phyloP scores from a whole-genome alignment of 1,284 basidiomycete species.

The Sanguinoderma infundibulare region DNA sequence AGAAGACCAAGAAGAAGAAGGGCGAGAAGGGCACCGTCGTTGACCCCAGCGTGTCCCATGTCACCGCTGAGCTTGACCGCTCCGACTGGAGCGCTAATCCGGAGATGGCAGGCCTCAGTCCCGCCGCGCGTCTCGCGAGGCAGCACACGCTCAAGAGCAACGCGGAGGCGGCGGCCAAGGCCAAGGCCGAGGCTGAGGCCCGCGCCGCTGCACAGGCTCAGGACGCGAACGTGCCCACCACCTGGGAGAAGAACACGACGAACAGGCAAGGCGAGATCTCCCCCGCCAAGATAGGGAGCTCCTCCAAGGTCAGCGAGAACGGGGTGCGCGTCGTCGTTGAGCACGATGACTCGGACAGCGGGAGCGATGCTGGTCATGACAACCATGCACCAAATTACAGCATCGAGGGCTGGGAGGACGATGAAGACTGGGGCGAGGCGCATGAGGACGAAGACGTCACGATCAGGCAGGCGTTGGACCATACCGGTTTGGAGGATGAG shows the following conservation, averaged over 20 bases:
- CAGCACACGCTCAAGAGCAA: constrained; percentile 88
- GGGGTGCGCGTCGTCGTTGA: constrained; percentile 71
- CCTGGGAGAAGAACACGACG: constrained; percentile 84
- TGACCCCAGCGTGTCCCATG: constrained; percentile 81
- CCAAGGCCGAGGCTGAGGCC: constrained; percentile 59
- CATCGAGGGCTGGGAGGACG: constrained; percentile 72
- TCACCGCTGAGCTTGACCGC: constrained; percentile 85
- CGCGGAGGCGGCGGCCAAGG: constrained; percentile 79
- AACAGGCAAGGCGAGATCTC: constrained; percentile 49
- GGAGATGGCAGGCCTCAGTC: constrained; percentile 81
- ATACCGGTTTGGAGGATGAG: constrained; percentile 51
- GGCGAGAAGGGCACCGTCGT: constrained; percentile 68
- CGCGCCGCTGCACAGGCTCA: constrained; percentile 39
- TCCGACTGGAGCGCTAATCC: constrained; percentile 48
- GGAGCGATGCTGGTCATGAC: constrained; percentile 52
- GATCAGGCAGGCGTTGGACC: constrained; percentile 59
- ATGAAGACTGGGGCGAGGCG: constrained; percentile 64
- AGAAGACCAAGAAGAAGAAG: constrained; percentile 51
- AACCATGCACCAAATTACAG: constrained; percentile 45
- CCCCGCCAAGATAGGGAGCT: constrained; percentile 45
- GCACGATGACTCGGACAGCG: constrained; percentile 63
- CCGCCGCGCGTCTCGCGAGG: constrained; percentile 89
- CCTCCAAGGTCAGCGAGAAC: constrained; percentile 61
- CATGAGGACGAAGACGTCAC: constrained; percentile 82
- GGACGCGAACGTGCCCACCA: constrained; percentile 49